Evolutionary conservation across 345 rosid species (phyloP).

Genomic region (Citropsis articulata): DNA sequence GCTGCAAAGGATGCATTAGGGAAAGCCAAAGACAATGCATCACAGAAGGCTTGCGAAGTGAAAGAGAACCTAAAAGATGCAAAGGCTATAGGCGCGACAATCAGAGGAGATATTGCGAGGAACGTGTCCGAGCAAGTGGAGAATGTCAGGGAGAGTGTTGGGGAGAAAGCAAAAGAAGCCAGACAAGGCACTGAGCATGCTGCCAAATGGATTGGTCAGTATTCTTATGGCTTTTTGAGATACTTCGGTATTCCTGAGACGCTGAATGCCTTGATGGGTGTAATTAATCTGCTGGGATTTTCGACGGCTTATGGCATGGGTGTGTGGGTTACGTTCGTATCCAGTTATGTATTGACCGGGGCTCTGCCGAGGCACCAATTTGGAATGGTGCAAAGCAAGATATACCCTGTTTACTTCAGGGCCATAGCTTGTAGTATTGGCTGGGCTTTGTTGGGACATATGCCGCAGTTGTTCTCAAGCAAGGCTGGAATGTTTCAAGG

Average conservation of each 20-base stretch:
- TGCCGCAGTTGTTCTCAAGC: slow-evolving; percentile 31
- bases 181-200: slow-evolving; percentile 11
- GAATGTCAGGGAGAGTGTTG: neutral
- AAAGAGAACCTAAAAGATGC: slow-evolving; percentile 3
- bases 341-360: slow-evolving; percentile 52
- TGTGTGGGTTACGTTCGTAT: slow-evolving; percentile 76
- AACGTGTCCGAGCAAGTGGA: slow-evolving; percentile 13
- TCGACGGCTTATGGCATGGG: slow-evolving; percentile 61
- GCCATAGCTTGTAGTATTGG: slow-evolving; percentile 40
- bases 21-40: neutral
- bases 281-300: slow-evolving; percentile 45
- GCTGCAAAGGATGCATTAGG: slow-evolving; percentile 16
- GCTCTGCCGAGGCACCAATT: slow-evolving; percentile 67
- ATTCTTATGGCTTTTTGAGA: neutral
- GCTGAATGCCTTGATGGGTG: slow-evolving; percentile 20
- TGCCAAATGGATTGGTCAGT: neutral
- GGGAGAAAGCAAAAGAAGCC: slow-evolving; percentile 10
- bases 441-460: slow-evolving; percentile 53
- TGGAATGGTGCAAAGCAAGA: slow-evolving; percentile 76
- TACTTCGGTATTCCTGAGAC: slow-evolving; percentile 6
- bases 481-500: slow-evolving; percentile 52
- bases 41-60: slow-evolving; percentile 19
- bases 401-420: slow-evolving; percentile 68
- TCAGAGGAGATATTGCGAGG: neutral
- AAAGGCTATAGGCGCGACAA: slow-evolving; percentile 20